These are phyloP conservation scores for Quercus glauca DNA, from an alignment of 306 rosid species.

Conservation along the genomic window DNA sequence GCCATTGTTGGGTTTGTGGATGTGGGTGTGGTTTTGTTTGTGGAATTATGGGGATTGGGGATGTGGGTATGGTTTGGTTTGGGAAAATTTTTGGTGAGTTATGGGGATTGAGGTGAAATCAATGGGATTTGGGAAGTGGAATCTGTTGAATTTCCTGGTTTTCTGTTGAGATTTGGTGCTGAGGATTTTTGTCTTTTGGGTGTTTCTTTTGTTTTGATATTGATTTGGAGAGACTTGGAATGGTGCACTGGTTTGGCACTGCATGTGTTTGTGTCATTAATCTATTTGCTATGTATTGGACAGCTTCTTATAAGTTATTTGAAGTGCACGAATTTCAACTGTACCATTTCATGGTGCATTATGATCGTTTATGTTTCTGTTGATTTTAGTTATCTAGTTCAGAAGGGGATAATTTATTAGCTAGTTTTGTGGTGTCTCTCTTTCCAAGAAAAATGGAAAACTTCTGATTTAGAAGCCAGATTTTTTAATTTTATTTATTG, in stretches of 20 bases:
- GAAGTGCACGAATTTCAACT: not conserved
- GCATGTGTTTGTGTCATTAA: not conserved
- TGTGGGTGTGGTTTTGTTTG: slow-evolving; percentile 11
- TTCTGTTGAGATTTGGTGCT: not conserved
- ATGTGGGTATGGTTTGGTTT: not conserved
- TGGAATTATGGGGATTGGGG: not conserved
- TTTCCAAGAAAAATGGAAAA: not conserved
- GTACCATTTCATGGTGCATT: not conserved
- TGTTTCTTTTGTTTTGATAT: not conserved
- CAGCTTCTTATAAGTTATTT: not conserved
- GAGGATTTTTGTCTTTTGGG: too few relatives aligned
- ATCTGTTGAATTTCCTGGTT: not conserved
- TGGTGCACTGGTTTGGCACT: slow-evolving; percentile 2
- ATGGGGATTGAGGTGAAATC: not conserved
- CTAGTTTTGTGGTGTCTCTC: not conserved
- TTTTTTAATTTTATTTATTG: not conserved
- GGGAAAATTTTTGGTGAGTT: not conserved
- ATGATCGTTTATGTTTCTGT: too few relatives aligned
- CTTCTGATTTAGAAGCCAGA: not conserved
- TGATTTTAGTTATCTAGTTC: too few relatives aligned
- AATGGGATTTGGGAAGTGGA: not conserved
- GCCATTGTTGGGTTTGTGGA: not conserved
- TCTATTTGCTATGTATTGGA: not conserved
- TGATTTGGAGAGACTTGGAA: not conserved
- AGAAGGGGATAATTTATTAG: not conserved